Evolutionary conservation across 1,284 basidiomycete genomes (phyloP), one percentile per base, ranked within the genome.

Genomic region (Cryptococcus hybrid): DNA sequence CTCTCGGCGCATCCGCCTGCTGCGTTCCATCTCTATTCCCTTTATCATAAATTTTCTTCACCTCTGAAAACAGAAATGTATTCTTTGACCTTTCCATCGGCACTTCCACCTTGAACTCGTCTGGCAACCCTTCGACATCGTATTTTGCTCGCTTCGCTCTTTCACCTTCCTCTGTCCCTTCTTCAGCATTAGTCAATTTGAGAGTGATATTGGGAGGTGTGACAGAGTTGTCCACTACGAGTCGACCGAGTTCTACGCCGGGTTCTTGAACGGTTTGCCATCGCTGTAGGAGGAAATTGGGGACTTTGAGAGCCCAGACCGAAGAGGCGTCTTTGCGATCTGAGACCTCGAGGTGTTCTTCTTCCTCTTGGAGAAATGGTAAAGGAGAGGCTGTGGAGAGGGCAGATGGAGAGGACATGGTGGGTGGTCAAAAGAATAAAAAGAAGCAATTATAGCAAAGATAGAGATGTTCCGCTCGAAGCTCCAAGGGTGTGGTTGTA

Each of bases 261-360:
- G 76, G 76, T 52, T 79, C 72, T n/a, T 70, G 65, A 11, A 81
- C 75, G 15, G 71, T 65, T 59, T 73, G 71, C 82, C 82, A 83
- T 37, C 77, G 73, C 57, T 82, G 79, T 37, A 80, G 68, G 15
- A 83, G 58, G 67, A 82, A 82, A 12, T 78, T 71, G 9, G 82
- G 82, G 35, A 83, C 76, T 71, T 74, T 74, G 47, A 76, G 57
- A 12, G 72, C 70, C 75, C 75, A 76, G n/a, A 72, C 66, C 37
- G 68, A 69, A 30, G 61, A 62, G 18, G 56, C 54, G 51, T 63
- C 62, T 54, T 65, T 57, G 18, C 53, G 50, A 11, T 44, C 45
- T 1, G 59, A 58, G 18, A 73, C 60, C 13, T 57, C 59, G 15
- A 75, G 62, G 43, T 65, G 59, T 59, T 75, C 74, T 45, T 73